Evolutionary conservation across 176 grass and related monocot genomes (phyloP), one percentile per base, ranked within the genome.

Genomic region (Elymus sibiricus): DNA sequence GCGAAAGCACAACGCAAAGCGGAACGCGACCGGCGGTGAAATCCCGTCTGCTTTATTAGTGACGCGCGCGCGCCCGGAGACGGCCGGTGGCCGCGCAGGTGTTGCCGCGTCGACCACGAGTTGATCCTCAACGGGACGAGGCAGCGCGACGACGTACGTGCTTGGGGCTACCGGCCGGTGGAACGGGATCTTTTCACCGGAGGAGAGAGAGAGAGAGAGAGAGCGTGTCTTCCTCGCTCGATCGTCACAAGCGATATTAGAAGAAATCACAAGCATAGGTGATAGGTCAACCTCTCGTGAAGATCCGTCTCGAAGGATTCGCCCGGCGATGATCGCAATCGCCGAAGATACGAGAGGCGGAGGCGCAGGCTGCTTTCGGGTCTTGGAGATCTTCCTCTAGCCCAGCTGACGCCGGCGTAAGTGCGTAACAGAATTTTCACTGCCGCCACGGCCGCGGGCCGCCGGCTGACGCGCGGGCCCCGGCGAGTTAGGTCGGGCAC

Each of bases 61-160:
- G 46, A 16, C 47, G 6, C 11, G 70, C 70, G 51, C 7, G 43
- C 70, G 37, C 76, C 79, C 42, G 4, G 69, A 43, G 13, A 8
- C 32, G 34, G 2, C n/a, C n/a, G n/a, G n/a, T n/a, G n/a, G n/a
- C n/a, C n/a, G 16, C 29, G 31, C 69, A 64, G 7, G 77, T 78
- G 86, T 39, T 43, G 27, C 35, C 46, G 21, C 31, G 27, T 16
- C 77, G 76, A 37, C 77, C 68, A 11, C 82, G 35, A 51, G 17
- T 6, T 14, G 3, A 47, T 59, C 38, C 31, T 25, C 35, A 22
- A 16, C 7, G 82, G n/a, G 76, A 84, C 55, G 55, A 79, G 80
- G 86, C 76, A 83, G 51, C 63, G 22, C 72, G 86, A 83, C 78
- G 68, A 29, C 76, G 63, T 40, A 34, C 27, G 56, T 9, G 1